Base-by-base conservation (phyloP, 306 rosid genomes). In the Castanea crenata region DNA sequence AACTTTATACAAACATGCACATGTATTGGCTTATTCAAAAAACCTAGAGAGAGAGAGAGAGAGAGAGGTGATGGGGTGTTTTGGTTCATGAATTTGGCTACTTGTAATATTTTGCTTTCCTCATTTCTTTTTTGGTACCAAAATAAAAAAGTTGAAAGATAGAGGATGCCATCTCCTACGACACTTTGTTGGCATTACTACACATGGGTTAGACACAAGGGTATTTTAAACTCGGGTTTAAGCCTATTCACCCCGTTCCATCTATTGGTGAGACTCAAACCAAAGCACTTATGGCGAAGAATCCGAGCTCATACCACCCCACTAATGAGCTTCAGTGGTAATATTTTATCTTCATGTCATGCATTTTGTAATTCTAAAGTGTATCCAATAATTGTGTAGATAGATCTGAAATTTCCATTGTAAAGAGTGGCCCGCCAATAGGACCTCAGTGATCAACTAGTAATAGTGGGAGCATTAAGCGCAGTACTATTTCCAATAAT, bases 1-100 rank as follows among this genome's bases (percentile, higher is more conserved):
- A 44, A 51, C 77, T 77, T 82, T 76, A 61, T 38, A 8, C 56
- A 31, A 81, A 68, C 54, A 31, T 65, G 23, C 55, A 70, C 83
- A 68, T 77, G 74, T 78, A 68, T 69, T 75, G 49, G 84, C 72
- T 79, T 78, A 78, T 82, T 83, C 81, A 71, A 75, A 78, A 68
- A 34, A 31, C 56, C 27, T 5, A 4, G 3, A 32, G 44, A 18
- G 32, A 5, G 10, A 58, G 38, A 57, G 68, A 74, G 10, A 38
- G 38, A 57, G 32, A 25, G 7, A 1, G n/a, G 25, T 21, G 14
- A 4, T 27, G 15, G 5, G 34, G 67, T 61, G 34, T 5, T 23
- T 61, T 18, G 31, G 18, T 61, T 61, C 12, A 41, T 41, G 46
- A 49, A 49, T 49, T 49, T 49, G 54, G 14, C 54, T 49, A 49